Base-by-base conservation (phyloP, 1,284 basidiomycete genomes). In the Boletus hoseneyae region DNA sequence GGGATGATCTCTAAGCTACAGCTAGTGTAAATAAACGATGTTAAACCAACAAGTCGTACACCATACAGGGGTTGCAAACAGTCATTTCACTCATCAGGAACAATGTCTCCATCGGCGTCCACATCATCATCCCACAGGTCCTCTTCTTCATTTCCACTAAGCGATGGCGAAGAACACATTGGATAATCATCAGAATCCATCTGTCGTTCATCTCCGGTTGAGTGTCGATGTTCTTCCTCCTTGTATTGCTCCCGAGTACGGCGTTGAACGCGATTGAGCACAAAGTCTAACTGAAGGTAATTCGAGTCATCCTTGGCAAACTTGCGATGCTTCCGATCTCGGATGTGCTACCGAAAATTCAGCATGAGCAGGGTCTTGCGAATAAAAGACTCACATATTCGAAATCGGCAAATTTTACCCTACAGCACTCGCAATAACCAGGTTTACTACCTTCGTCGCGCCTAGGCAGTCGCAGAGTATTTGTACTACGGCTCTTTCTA, bases 401-500 rank as follows among this genome's bases (percentile, higher is more conserved):
- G 61, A 99, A 96, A 69, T 97, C 88, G 0, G 88, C 85, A 65
- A 95, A 99, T 67, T 93, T 92, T 48, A 81, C 65, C 19, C 96
- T 81, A 70, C 97, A 99, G 68, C 95, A 97, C 67, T 99, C 97
- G 70, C 97, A 99, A 70, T 98, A 99, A 10, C 97, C 97, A 7
- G 95, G 92, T 68, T 93, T 97, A 63, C 80, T 87, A 46, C 81
- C 87, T 71, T 93, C 91, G 54, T 91, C 87, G 34, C 90, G 81
- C 62, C 81, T 85, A 7, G 87, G 81, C 46, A 90, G 70, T 55
- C 80, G 76, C 42, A 91, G 69, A 0, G 85, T 88, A 62, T 87
- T 87, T 42, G 85, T 90, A 57, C 88, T 90, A 59, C 82, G 80
- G 60, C 84, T 86, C 68, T 87, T 91, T 60, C 80, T 76, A 45